These are phyloP conservation scores for Plasmopara muralis DNA, from an alignment of 352 stramenopile species.

Conservation along the genomic window DNA sequence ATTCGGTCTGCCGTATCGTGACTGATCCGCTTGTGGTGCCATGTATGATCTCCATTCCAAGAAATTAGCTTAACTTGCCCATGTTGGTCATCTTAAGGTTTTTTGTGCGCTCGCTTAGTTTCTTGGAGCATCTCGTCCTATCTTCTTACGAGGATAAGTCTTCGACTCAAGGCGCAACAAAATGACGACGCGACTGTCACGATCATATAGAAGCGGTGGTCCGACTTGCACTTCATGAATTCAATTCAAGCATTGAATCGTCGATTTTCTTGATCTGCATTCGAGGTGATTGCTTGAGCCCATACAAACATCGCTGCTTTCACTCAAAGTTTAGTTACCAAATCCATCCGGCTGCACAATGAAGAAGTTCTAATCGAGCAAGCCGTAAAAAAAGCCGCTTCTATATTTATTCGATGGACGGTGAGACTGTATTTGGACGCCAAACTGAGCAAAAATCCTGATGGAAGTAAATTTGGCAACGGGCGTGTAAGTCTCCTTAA, in stretches of 20 bases:
- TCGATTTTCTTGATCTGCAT: background rate
- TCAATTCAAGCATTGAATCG: background rate
- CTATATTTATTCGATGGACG: constrained; percentile 20
- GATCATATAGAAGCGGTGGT: background rate
- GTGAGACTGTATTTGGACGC: background rate
- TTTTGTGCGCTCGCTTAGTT: background rate
- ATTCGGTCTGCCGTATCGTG: background rate
- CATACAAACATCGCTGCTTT: background rate
- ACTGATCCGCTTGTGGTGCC: background rate
- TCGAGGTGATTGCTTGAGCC: constrained; percentile 1
- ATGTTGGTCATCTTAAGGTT: background rate
- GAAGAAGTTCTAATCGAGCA: constrained; percentile 15
- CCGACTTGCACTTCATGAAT: constrained; percentile 1
- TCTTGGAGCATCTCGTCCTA: background rate
- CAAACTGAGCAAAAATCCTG: background rate
- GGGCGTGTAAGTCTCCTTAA: background rate
- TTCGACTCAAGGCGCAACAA: background rate
- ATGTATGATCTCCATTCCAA: background rate
- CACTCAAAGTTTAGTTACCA: background rate
- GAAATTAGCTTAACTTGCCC: background rate
- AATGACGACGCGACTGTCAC: background rate
- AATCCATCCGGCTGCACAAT: constrained; percentile 15
- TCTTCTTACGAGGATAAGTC: background rate
- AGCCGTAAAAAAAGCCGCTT: constrained; percentile 7
- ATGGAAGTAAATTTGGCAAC: background rate